A percentile compares a stretch with the other conserved stretches of the same genome.
phyloP scores from a whole-genome alignment of 2,329 filamentous ascomycete genomes.

The Biscogniauxia sp. region DNA sequence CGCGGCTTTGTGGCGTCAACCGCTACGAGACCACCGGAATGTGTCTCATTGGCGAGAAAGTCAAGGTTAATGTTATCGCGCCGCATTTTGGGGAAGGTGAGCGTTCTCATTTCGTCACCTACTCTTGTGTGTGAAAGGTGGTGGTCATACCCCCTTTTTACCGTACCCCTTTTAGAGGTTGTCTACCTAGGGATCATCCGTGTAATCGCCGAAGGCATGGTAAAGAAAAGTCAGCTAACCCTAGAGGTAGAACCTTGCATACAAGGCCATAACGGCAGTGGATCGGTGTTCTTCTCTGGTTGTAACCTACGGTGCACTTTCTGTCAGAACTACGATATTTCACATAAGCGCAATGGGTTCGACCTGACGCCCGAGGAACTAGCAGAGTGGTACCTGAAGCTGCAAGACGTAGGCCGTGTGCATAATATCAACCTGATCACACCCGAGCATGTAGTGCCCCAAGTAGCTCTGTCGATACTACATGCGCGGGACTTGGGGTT shows the following conservation, averaged over 20 bases:
- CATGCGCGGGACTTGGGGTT: conserved; percentile 69
- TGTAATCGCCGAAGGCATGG: too few species aligned
- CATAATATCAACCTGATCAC: conserved; percentile 90
- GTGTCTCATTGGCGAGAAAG: conserved; percentile 70
- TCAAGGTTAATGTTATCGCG: conserved; percentile 80
- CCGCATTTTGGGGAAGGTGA: conserved; percentile 77
- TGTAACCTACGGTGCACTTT: conserved; percentile 72
- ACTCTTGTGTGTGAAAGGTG: too few species aligned
- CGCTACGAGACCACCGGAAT: conserved; percentile 76
- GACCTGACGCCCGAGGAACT: conserved; percentile 76
- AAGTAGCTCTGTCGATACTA: conserved; percentile 74
- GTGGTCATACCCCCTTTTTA: too few species aligned
- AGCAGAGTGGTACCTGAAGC: conserved; percentile 78
- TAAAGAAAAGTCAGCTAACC: conserved; percentile 8
- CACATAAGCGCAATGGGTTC: conserved; percentile 77
- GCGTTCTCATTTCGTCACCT: conserved; percentile 18
- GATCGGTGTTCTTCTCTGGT: conserved; percentile 78
- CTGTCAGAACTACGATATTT: conserved; percentile 82
- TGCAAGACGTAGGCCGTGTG: conserved; percentile 75
- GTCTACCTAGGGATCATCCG: too few species aligned
- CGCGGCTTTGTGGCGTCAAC: conserved; percentile 73
- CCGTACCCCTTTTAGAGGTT: too few species aligned
- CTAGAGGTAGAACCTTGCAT: conserved; percentile 68
- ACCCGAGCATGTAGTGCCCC: conserved; percentile 82
- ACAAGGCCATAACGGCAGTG: conserved; percentile 77